A percentile compares a stretch with the other conserved stretches of the same genome.
Evolutionary conservation across 441 rosid species (phyloP).

Genomic region (Capsella rubella): DNA sequence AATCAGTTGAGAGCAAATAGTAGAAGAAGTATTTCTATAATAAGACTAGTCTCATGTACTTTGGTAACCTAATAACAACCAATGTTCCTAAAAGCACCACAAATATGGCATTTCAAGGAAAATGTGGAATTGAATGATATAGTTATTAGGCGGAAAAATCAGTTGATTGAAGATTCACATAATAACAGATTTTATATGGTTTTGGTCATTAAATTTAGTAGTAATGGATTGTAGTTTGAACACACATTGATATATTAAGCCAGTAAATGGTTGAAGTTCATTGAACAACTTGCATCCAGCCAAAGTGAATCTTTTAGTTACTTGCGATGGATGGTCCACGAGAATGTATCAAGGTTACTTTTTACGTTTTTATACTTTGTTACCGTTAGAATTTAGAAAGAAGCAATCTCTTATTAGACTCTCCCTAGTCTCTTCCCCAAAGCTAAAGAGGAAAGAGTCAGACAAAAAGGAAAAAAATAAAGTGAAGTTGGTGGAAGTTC

Average conservation of each 20-base stretch:
- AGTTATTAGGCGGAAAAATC: not conserved
- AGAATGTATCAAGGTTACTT: not conserved
- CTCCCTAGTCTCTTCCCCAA: slow-evolving; percentile 20
- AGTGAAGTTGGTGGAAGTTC: slow-evolving; percentile 40
- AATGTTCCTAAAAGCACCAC: not conserved
- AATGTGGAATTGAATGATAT: not conserved
- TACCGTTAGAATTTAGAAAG: slow-evolving; percentile 36
- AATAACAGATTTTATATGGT: too few relatives aligned
- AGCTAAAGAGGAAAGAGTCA: slow-evolving; percentile 24
- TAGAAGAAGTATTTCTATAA: not conserved
- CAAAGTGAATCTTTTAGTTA: slow-evolving; percentile 15
- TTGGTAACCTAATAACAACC: not conserved
- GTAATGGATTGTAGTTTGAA: too few relatives aligned
- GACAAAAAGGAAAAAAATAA: slow-evolving; percentile 12
- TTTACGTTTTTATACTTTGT: slow-evolving; percentile 4
- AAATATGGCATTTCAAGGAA: not conserved
- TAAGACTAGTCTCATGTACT: slow-evolving; percentile 2
- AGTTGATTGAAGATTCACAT: not conserved
- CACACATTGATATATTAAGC: not conserved
- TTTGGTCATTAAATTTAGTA: too few relatives aligned
- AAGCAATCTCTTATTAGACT: slow-evolving; percentile 6
- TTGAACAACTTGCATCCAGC: slow-evolving; percentile 23
- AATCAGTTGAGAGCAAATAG: slow-evolving; percentile 11
- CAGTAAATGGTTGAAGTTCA: slow-evolving; percentile 5
- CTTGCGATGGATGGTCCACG: slow-evolving; percentile 12